Evolutionary conservation across 2,329 filamentous ascomycete species (phyloP).

Genomic region (Pseudogymnoascus sp.): DNA sequence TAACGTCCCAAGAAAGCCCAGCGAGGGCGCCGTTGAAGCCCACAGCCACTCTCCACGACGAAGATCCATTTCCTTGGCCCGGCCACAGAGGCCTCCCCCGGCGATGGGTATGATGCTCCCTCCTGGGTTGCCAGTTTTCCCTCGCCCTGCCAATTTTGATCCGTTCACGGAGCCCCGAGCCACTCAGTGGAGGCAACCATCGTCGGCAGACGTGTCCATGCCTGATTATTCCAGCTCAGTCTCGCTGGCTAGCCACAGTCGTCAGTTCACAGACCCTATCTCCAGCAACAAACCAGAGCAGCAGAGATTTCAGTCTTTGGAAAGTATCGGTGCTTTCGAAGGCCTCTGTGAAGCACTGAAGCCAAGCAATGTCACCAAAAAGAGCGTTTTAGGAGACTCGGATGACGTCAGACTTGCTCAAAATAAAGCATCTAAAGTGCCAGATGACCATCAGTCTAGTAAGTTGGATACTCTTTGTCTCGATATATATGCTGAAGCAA

Average conservation of each 20-base stretch:
- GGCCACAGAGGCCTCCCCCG: conserved; percentile 22
- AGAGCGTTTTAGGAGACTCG: conserved; percentile 13
- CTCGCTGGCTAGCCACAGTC: conserved; percentile 30
- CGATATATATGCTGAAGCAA: background rate
- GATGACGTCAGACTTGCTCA: background rate
- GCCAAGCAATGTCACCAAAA: conserved; percentile 24
- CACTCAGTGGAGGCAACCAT: conserved; percentile 29
- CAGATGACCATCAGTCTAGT: background rate
- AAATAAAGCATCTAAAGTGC: background rate
- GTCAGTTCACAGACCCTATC: conserved; percentile 27
- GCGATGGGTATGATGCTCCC: conserved; percentile 25
- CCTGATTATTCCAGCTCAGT: conserved; percentile 35
- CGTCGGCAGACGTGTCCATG: conserved; percentile 40
- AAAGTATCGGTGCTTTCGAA: conserved; percentile 24
- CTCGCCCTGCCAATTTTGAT: conserved; percentile 31
- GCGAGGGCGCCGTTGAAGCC: conserved; percentile 44
- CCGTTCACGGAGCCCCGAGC: conserved; percentile 35
- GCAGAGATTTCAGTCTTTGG: conserved; percentile 20
- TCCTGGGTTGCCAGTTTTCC: conserved; percentile 20
- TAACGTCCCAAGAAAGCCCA: conserved; percentile 31
- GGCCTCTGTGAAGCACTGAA: conserved; percentile 26
- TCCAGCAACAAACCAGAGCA: conserved; percentile 18
- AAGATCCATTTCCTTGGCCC: conserved; percentile 21
- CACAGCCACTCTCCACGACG: conserved; percentile 58
- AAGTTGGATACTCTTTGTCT: background rate